Evolutionary conservation across 73 alveolate genomes (phyloP).

Genomic region (Breviolum minutum): DNA sequence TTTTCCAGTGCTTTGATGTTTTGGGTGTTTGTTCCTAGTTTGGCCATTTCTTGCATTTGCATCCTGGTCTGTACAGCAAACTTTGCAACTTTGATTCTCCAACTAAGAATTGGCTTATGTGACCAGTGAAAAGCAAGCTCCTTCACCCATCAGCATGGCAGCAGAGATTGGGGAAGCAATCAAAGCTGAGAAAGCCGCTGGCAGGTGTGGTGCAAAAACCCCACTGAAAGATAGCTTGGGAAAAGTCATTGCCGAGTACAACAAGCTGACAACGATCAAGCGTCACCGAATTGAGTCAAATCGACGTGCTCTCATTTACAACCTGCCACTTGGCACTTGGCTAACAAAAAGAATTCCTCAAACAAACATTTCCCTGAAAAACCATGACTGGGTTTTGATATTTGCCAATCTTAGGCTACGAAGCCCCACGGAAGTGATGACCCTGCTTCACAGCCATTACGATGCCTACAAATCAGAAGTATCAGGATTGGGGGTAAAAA

Average conservation of each 20-base stretch:
- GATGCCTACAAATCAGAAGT: background rate
- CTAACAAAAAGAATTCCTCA: background rate
- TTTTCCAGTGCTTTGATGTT: background rate
- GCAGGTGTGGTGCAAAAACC: background rate
- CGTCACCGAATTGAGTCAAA: background rate
- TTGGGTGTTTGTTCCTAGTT: background rate
- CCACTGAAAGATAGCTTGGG: background rate
- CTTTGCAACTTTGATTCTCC: background rate
- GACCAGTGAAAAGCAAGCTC: constrained; percentile 5
- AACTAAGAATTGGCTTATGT: constrained; percentile 15
- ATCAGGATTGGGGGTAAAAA: background rate
- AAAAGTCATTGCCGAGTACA: background rate
- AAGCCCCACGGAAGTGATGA: background rate
- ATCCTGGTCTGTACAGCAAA: background rate
- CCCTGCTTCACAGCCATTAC: background rate
- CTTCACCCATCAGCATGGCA: background rate
- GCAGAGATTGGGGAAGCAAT: background rate
- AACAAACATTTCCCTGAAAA: background rate
- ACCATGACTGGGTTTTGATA: too few relatives aligned
- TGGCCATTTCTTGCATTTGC: background rate
- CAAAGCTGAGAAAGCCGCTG: background rate
- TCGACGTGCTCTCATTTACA: background rate
- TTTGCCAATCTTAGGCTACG: background rate
- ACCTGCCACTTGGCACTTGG: constrained; percentile 4
- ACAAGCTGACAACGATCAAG: background rate